Percentiles rank a stretch among this genome's conserved stretches.
Evolutionary conservation across 1,139 yeast genomes (phyloP).

Genomic region (Candida mesenterica): DNA sequence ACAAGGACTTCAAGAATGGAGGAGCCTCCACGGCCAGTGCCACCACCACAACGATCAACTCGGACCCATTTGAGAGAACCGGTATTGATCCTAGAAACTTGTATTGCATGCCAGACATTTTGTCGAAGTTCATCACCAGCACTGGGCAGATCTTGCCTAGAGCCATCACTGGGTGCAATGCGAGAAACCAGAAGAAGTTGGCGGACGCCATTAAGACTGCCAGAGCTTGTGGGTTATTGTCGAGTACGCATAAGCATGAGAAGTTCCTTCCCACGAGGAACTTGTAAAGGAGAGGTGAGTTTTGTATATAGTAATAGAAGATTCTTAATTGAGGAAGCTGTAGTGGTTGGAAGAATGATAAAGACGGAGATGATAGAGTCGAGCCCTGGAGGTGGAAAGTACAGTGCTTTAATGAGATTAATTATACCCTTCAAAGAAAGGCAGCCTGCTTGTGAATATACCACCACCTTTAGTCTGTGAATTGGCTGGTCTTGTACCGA

Average conservation of each 20-base stretch:
- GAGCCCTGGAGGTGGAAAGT: too few species aligned
- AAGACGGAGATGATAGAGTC: too few species aligned
- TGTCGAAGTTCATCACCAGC: slow-evolving; percentile 55
- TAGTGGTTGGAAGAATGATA: too few species aligned
- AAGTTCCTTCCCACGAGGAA: slow-evolving; percentile 41
- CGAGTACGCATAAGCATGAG: slow-evolving; percentile 59
- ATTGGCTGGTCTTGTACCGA: too few species aligned
- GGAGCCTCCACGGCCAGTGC: slow-evolving; percentile 8
- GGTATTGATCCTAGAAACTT: slow-evolving; percentile 65
- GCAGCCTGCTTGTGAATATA: too few species aligned
- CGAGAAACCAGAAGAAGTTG: slow-evolving; percentile 60
- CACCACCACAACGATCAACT: slow-evolving; percentile 14
- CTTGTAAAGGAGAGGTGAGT: slow-evolving; percentile 19
- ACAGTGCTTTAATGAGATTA: too few species aligned
- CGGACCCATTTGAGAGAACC: slow-evolving; percentile 49
- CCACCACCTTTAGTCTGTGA: too few species aligned
- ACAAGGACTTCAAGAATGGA: slow-evolving; percentile 11
- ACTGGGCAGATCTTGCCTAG: slow-evolving; percentile 71
- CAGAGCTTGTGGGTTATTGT: slow-evolving; percentile 64
- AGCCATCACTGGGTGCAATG: slow-evolving; percentile 62
- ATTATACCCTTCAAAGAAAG: too few species aligned
- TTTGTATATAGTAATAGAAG: slow-evolving; percentile 2
- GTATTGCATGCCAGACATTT: slow-evolving; percentile 62
- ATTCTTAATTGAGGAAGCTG: too few species aligned
- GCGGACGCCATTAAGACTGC: slow-evolving; percentile 69